Evolutionary conservation across 345 rosid genomes (phyloP), one percentile per base, ranked within the genome.

Genomic region (Salix suchowensis): DNA sequence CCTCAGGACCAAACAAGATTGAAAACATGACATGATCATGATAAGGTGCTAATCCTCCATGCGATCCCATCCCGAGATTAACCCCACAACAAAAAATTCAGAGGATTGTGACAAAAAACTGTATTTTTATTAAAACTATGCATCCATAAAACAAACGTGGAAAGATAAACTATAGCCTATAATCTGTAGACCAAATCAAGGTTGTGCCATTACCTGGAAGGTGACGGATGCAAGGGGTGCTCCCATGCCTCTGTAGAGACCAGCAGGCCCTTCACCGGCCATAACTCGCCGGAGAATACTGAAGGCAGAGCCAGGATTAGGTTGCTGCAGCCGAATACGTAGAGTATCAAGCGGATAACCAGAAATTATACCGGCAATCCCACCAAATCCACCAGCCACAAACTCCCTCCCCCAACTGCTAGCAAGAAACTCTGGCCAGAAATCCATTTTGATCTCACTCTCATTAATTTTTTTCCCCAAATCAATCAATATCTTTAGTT

Each of bases 181-280:
- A 52, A 4, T 48, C 58, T 52, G 7, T 19, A 18, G 8, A 6
- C 8, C 9, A 52, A 18, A 52, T 7, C n/a, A 52, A 50, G 2
- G n/a, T 18, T 0, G 8, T 19, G 58, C n/a, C 58, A 54, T 42
- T 58, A 88, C 99, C 98, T 96, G 99, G 82, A 96, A 89, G 71
- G 97, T 91, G 81, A 96, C 97, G 7, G 99, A 88, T 61, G 98
- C 98, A 24, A 93, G 87, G 37, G 99, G 99, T 2, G 97, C 97
- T 46, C 82, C 88, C 99, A 96, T 93, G 74, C 98, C 99, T 76
- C 94, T 84, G 76, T 89, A 93, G 76, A 96, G 95, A 2, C 92
- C 91, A 24, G 85, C 55, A 42, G 91, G 89, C 7, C 98, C 98
- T 72, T 93, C 94, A 0, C 74, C 78, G 83, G 88, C 82, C 19